A percentile compares a stretch with the other conserved stretches of the same genome.
These are phyloP conservation scores for Papilionanthe hybrid DNA, from an alignment of 116 monocot species.

Conservation along the genomic window DNA sequence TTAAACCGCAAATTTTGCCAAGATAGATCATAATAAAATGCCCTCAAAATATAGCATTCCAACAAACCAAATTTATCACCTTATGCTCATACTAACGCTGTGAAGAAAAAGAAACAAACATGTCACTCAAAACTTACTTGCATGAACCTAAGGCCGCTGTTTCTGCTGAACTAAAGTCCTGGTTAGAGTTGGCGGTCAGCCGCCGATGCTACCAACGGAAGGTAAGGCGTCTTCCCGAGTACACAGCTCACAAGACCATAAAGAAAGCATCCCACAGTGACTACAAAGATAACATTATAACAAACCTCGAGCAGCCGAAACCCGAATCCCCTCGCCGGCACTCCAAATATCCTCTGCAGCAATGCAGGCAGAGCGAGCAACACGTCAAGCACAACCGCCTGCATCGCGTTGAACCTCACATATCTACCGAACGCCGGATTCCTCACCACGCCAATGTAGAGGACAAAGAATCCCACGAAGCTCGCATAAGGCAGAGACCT, in stretches of 20 bases:
- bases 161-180: neutral
- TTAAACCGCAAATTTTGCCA: too few species aligned
- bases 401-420: constrained; percentile 87
- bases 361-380: constrained; percentile 69
- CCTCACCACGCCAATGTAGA: constrained; percentile 75
- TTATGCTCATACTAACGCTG: neutral
- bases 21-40: too few species aligned
- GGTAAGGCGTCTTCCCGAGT: constrained; percentile 63
- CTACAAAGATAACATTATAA: constrained; percentile 47
- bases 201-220: constrained; percentile 66
- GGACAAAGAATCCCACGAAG: constrained; percentile 76
- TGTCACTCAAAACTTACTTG: neutral
- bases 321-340: constrained; percentile 49
- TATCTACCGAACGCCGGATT: constrained; percentile 54
- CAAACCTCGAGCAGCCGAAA: constrained; percentile 49
- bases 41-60: too few species aligned
- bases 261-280: constrained; percentile 39
- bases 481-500: constrained; percentile 59
- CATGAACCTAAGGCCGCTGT: neutral
- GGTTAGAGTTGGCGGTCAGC: constrained; percentile 72
- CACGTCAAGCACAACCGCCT: constrained; percentile 90
- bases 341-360: constrained; percentile 50
- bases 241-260: constrained; percentile 55
- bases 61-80: too few species aligned
- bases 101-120: neutral